Evolutionary conservation across 2,329 filamentous ascomycete genomes (phyloP).

Genomic region (Aspergillus sp.): DNA sequence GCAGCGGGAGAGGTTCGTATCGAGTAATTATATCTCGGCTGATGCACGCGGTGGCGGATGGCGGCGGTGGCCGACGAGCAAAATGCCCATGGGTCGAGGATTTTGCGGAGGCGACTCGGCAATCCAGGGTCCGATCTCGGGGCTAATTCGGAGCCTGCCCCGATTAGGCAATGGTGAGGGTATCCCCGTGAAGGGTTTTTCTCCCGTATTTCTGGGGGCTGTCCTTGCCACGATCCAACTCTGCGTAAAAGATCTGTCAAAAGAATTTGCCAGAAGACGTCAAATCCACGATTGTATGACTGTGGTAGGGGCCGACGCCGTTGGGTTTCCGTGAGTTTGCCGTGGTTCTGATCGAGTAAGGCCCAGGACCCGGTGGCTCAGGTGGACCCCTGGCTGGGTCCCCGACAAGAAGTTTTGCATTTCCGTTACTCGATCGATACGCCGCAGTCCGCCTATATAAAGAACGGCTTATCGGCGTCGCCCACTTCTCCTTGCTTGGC

Average conservation of each 20-base stretch:
- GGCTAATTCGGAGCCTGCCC: constrained; percentile 5
- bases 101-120: not conserved
- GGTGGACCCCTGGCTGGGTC: constrained; percentile 13
- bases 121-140: constrained; percentile 1
- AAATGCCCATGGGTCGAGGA: not conserved
- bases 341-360: constrained; percentile 11
- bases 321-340: not conserved
- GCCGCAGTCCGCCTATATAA: constrained; percentile 9
- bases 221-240: not conserved
- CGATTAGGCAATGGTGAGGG: constrained; percentile 25
- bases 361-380: constrained; percentile 8
- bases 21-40: constrained; percentile 7
- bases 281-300: constrained; percentile 2
- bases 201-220: not conserved
- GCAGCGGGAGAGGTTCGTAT: constrained; percentile 3
- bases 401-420: constrained; percentile 7
- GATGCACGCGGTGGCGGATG: constrained; percentile 18
- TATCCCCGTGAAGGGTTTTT: constrained; percentile 10
- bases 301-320: not conserved
- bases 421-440: constrained; percentile 19
- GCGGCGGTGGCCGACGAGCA: not conserved
- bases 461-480: not conserved
- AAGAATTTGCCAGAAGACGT: not conserved
- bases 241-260: not conserved
- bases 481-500: not conserved